Conservation (phyloP, 2,329 filamentous ascomycete genomes). For the Dryadomyces quercus-mongolicae region DNA sequence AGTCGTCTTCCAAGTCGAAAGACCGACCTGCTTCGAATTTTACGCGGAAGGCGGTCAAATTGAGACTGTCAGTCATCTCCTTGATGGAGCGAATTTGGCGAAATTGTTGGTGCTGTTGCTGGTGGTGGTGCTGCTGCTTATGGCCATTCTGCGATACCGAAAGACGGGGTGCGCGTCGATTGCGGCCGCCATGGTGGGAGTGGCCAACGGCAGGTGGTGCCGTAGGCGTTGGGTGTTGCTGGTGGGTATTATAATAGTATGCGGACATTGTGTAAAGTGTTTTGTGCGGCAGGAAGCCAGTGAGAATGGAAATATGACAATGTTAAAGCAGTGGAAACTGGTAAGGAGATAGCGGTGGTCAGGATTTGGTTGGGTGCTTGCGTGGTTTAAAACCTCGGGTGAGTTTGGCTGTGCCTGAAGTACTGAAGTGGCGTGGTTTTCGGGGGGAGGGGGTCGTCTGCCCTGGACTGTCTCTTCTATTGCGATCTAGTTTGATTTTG, state of each 20-base stretch:
- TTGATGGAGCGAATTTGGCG: conserved; percentile 77
- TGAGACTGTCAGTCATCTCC: conserved; percentile 68
- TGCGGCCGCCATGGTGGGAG: conserved; percentile 73
- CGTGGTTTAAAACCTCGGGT: background rate
- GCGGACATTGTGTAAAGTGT: conserved; percentile 36
- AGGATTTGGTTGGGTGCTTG: background rate
- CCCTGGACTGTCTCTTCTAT: no score
- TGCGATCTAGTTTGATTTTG: no score
- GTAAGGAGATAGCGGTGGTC: background rate
- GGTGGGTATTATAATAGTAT: conserved; percentile 50
- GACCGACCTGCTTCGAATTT: conserved; percentile 86
- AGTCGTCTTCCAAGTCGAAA: conserved; percentile 90
- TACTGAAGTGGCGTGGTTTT: background rate
- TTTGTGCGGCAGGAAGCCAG: background rate
- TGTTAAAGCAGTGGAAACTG: background rate
- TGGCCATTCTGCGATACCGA: conserved; percentile 72
- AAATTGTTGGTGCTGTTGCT: conserved; percentile 60
- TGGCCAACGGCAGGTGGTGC: conserved; percentile 47
- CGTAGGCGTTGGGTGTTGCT: conserved; percentile 43
- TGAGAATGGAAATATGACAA: background rate
- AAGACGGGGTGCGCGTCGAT: conserved; percentile 70
- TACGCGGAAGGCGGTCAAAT: conserved; percentile 66
- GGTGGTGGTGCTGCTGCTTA: conserved; percentile 42
- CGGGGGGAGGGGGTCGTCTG: background rate
- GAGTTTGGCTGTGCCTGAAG: background rate